Evolutionary conservation across 805 yeast species (phyloP).

Genomic region (Torulaspora quercuum): DNA sequence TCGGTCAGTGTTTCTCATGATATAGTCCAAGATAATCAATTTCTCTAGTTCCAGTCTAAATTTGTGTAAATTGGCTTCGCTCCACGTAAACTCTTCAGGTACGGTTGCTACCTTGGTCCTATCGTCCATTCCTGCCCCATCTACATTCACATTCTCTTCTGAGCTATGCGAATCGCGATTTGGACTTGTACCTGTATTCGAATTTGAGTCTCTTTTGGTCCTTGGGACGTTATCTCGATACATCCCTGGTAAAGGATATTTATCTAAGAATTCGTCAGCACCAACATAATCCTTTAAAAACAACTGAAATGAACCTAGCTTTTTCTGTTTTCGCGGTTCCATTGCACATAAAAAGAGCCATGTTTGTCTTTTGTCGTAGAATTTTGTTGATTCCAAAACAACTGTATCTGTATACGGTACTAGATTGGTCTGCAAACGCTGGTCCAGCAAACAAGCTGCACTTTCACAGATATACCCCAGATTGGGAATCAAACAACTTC

Average conservation of each 20-base stretch:
- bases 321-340: slow-evolving; percentile 31
- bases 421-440: slow-evolving; percentile 53
- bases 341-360: slow-evolving; percentile 19
- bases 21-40: slow-evolving; percentile 64
- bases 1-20: slow-evolving; percentile 72
- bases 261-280: slow-evolving; percentile 56
- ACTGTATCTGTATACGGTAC: slow-evolving; percentile 67
- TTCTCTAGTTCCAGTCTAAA: slow-evolving; percentile 64
- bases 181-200: too few relatives aligned
- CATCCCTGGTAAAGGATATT: slow-evolving; percentile 53
- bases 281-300: slow-evolving; percentile 56
- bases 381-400: slow-evolving; percentile 44
- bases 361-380: slow-evolving; percentile 30
- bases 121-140: background rate
- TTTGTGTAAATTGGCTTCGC: slow-evolving; percentile 43
- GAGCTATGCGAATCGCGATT: background rate
- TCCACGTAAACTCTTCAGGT: slow-evolving; percentile 49
- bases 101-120: slow-evolving; percentile 10
- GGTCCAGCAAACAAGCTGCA: slow-evolving; percentile 65
- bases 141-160: background rate
- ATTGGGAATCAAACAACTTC: slow-evolving; percentile 69
- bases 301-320: slow-evolving; percentile 65
- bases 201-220: background rate
- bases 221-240: slow-evolving; percentile 14
- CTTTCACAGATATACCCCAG: slow-evolving; percentile 69